These are phyloP conservation scores for Eutrema salsugineum DNA, from an alignment of 441 rosid genomes.

Conservation along the genomic window DNA sequence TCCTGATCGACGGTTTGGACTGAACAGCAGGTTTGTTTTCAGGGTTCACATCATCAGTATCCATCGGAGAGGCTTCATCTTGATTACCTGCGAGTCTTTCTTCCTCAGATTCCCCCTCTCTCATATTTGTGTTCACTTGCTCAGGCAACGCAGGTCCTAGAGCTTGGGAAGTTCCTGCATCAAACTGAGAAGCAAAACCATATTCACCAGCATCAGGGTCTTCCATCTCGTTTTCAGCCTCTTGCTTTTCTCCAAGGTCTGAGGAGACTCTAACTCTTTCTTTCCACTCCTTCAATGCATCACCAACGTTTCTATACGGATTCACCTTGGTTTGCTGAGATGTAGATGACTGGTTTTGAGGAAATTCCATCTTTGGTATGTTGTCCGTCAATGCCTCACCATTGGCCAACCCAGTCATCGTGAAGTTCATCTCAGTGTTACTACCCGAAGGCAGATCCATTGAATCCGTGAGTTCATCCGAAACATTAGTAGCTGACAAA, in stretches of 20 bases:
- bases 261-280: constrained; percentile 78
- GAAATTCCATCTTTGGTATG: constrained; percentile 37
- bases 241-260: constrained; percentile 57
- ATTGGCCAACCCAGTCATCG: constrained; percentile 49
- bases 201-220: constrained; percentile 78
- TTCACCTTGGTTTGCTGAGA: constrained; percentile 57
- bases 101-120: constrained; percentile 47
- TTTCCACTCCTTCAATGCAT: constrained; percentile 93
- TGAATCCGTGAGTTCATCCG: constrained; percentile 49
- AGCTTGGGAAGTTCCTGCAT: constrained; percentile 82
- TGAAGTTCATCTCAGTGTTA: constrained; percentile 50
- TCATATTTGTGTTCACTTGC: constrained; percentile 62
- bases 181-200: constrained; percentile 72
- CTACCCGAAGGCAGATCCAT: constrained; percentile 51
- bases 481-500: constrained; percentile 42
- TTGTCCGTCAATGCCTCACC: constrained; percentile 56
- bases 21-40: constrained; percentile 43
- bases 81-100: constrained; percentile 38
- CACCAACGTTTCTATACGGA: constrained; percentile 81
- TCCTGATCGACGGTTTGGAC: constrained; percentile 33
- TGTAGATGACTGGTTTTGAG: constrained; percentile 48
- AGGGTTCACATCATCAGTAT: constrained; percentile 49
- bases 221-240: constrained; percentile 55
- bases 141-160: constrained; percentile 91
- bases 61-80: constrained; percentile 59